These are phyloP conservation scores for Saccharomycopsis vini DNA, from an alignment of 805 yeast species.

Conservation along the genomic window DNA sequence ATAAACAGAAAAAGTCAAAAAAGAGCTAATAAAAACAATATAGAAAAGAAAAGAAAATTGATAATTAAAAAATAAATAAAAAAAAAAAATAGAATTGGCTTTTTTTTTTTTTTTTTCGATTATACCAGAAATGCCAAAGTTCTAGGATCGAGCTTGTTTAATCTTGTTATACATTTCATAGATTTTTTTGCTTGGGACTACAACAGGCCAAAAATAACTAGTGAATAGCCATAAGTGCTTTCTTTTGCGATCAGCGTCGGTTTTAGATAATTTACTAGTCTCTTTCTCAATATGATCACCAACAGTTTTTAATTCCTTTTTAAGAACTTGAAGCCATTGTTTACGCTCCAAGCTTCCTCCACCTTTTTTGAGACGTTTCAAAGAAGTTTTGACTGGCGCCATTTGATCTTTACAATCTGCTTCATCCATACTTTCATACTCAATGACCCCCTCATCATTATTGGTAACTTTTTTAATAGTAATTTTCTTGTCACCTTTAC, in stretches of 20 bases:
- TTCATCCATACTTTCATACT: constrained; percentile 76
- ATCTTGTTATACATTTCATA: constrained; percentile 67
- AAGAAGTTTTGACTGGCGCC: constrained; percentile 59
- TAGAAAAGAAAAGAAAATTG: no score
- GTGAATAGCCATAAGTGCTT: constrained; percentile 83
- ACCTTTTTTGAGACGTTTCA: constrained; percentile 61
- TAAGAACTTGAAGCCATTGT: constrained; percentile 68
- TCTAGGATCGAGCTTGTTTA: constrained; percentile 24
- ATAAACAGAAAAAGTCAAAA: no score
- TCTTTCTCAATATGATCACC: constrained; percentile 59
- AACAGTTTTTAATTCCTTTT: constrained; percentile 57
- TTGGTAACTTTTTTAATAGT: constrained; percentile 15
- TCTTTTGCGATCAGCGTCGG: constrained; percentile 32
- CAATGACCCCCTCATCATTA: constrained; percentile 24
- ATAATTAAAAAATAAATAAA: no score
- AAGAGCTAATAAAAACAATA: no score
- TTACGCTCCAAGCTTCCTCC: constrained; percentile 62
- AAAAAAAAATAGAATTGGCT: no score
- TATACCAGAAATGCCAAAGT: background rate
- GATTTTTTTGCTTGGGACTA: constrained; percentile 66
- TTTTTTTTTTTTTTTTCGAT: no score
- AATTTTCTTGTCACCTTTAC: constrained; percentile 10
- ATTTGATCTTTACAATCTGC: constrained; percentile 49
- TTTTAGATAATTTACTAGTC: constrained; percentile 22
- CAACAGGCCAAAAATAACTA: constrained; percentile 78